Conservation (phyloP, 805 yeast species). For the Saturnispora dispora region DNA sequence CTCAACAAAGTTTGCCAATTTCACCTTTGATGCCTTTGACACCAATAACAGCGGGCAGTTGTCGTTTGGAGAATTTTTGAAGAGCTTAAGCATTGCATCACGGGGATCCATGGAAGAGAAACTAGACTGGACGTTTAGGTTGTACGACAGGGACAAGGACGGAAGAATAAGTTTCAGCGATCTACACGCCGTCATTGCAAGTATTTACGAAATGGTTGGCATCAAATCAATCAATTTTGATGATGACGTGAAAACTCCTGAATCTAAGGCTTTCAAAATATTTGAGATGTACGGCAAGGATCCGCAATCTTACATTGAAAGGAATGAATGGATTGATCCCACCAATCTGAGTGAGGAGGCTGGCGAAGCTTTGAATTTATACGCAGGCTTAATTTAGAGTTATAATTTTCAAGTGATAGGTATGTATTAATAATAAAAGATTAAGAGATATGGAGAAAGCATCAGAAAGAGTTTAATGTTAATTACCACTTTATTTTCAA, state of each 20-base stretch:
- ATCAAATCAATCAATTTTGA: conserved; percentile 74
- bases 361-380: conserved; percentile 60
- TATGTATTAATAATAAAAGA: background rate
- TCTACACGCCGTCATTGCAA: conserved; percentile 65
- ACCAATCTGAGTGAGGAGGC: conserved; percentile 73
- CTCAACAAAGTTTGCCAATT: conserved; percentile 83
- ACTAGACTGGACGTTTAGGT: conserved; percentile 78
- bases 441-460: background rate
- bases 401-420: conserved; percentile 3
- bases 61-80: conserved; percentile 87
- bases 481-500: no score
- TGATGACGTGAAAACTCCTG: conserved; percentile 89
- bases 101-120: conserved; percentile 82
- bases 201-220: conserved; percentile 94
- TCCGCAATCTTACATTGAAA: conserved; percentile 34
- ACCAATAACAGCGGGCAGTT: conserved; percentile 69
- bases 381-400: conserved; percentile 21
- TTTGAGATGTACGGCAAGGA: conserved; percentile 3
- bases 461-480: background rate
- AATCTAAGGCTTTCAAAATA: conserved; percentile 72
- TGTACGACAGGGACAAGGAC: conserved; percentile 75
- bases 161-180: conserved; percentile 73
- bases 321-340: conserved; percentile 78
- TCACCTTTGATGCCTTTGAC: conserved; percentile 84
- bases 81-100: conserved; percentile 77